Evolutionary conservation across 208 protist species (phyloP).

Genomic region (Histomonas meleagridis): DNA sequence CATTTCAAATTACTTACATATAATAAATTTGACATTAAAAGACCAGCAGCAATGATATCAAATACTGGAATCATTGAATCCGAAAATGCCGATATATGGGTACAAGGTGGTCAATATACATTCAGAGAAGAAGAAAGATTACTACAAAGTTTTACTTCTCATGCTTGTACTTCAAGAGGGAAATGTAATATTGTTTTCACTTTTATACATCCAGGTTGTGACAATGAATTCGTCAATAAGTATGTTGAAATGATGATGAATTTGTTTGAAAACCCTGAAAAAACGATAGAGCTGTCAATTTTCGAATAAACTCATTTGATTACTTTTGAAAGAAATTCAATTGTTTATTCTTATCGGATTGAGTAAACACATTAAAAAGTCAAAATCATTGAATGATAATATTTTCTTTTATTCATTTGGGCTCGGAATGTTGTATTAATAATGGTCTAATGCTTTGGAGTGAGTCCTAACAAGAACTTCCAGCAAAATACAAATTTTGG

Average conservation of each 20-base stretch:
- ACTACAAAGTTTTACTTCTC: neutral
- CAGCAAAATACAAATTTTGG: too few relatives aligned
- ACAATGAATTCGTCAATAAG: neutral
- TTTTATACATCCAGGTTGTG: neutral
- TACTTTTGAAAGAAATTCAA: too few relatives aligned
- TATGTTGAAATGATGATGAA: neutral
- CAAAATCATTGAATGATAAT: too few relatives aligned
- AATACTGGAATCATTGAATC: neutral
- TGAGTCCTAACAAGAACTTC: too few relatives aligned
- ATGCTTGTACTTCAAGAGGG: neutral
- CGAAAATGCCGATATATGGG: neutral
- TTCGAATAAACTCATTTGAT: too few relatives aligned
- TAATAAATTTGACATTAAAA: neutral
- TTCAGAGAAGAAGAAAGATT: neutral
- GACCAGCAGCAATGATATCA: neutral
- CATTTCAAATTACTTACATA: neutral
- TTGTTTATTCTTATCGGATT: too few relatives aligned
- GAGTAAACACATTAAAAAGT: too few relatives aligned
- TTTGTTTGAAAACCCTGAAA: neutral
- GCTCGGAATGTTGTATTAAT: too few relatives aligned
- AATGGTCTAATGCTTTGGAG: too few relatives aligned
- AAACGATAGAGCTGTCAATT: neutral
- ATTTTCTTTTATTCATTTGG: too few relatives aligned
- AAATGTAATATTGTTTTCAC: neutral
- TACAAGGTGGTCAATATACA: neutral